Base-by-base conservation (phyloP, 2,329 filamentous ascomycete species). In the Emmonsiellopsis sp. region DNA sequence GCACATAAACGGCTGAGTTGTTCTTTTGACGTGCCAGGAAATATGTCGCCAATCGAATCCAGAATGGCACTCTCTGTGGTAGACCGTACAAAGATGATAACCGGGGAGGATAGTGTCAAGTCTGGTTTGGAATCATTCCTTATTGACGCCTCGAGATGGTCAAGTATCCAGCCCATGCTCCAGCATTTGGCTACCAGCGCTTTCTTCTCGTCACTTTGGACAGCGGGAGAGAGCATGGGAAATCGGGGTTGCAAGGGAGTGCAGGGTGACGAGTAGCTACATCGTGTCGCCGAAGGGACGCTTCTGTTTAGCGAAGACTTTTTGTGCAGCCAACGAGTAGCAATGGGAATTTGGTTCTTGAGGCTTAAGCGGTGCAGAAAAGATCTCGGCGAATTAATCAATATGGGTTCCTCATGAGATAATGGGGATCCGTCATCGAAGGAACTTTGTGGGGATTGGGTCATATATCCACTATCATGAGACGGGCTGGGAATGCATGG, bases 161-260 rank as follows among this genome's bases (percentile, higher is more conserved):
- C 65, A 1, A 72, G 59, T 5, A 68, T 67, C 69, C 69, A 72
- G 53, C 71, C 68, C 46, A 70, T 66, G 50, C 70, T 65, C 66
- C 67, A 67, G 57, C 63, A 63, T 45, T 66, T 69, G 37, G 64
- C 62, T 10, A 65, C 40, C 32, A 63, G 61, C 20, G 64, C 63
- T 37, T 65, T 63, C 7, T 67, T 63, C 1, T 61, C 62, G 2
- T 55, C 59, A 9, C 57, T 59, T 2, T 66, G 64, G 1, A 57
- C 34, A 8, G 30, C 41, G 4, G 49, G n/a, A 10, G 49, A 42
- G 20, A 7, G 11, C 6, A 42, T 41, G 26, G 26, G 11, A 42
- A 42, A 43, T 13, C 15, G 32, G 8, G 48, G 6, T 20, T 3
- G 8, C 15, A 37, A 38, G 3, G 32, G 48, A 15, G 37, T 50